Conservation (phyloP, 2,329 filamentous ascomycete species). For the Bipolaris victoriae region DNA sequence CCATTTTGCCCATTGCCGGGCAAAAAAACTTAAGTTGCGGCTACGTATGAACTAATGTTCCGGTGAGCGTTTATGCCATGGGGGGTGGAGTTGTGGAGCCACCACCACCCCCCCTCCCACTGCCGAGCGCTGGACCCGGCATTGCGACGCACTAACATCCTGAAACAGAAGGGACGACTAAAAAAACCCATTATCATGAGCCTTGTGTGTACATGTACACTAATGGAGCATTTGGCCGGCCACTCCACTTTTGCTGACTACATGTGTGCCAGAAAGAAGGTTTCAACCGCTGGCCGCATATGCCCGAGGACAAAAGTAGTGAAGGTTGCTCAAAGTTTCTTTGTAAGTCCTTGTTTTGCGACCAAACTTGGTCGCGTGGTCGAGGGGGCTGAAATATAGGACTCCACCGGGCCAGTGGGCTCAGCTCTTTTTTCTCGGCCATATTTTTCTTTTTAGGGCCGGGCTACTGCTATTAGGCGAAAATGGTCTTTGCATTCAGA, state of each 20-base stretch:
- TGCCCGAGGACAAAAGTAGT: not conserved
- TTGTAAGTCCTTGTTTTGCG: not conserved
- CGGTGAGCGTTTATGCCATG: constrained; percentile 17
- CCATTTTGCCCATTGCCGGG: constrained; percentile 8
- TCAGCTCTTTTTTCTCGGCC: not conserved
- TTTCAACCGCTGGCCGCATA: not conserved
- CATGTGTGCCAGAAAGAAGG: not conserved
- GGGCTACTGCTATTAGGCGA: too few relatives aligned
- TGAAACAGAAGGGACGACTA: constrained; percentile 3
- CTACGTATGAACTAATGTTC: constrained; percentile 20
- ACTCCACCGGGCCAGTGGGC: not conserved
- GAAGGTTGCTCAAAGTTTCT: not conserved
- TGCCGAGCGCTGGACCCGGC: constrained; percentile 12
- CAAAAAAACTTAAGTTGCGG: not conserved
- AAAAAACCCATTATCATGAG: too few relatives aligned
- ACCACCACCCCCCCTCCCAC: not conserved
- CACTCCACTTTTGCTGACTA: too few relatives aligned
- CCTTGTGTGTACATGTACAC: too few relatives aligned
- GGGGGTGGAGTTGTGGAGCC: not conserved
- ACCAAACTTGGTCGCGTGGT: not conserved
- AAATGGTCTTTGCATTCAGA: too few relatives aligned
- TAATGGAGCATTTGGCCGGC: too few relatives aligned
- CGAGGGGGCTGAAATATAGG: too few relatives aligned
- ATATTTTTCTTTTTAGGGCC: too few relatives aligned
- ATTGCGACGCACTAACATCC: constrained; percentile 7